Evolutionary conservation across 2,329 filamentous ascomycete genomes (phyloP).

Genomic region (Penicillium sp.): DNA sequence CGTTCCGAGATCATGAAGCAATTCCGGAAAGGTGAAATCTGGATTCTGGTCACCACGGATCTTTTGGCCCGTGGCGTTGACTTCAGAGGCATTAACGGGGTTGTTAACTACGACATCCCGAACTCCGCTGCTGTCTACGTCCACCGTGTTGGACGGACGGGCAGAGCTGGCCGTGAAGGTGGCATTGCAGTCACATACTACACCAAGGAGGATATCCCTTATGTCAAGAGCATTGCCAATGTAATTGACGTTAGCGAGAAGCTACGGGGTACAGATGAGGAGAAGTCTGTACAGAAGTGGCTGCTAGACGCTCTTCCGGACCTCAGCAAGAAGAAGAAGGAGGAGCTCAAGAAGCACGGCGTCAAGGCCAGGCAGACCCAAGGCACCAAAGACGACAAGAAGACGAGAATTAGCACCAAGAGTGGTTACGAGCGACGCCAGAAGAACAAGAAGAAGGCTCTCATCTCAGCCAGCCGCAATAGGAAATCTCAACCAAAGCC

Average conservation of each 20-base stretch:
- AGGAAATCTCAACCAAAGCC: no score
- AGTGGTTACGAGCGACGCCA: constrained; percentile 42
- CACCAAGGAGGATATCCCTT: constrained; percentile 86
- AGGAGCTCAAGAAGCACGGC: constrained; percentile 70
- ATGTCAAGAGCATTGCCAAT: constrained; percentile 83
- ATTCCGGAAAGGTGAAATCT: constrained; percentile 85
- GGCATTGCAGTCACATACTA: constrained; percentile 90
- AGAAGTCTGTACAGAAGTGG: constrained; percentile 66
- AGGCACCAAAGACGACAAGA: constrained; percentile 38
- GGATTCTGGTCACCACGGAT: constrained; percentile 94
- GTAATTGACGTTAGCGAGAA: constrained; percentile 78
- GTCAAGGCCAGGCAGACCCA: constrained; percentile 60
- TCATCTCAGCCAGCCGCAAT: constrained; percentile 35
- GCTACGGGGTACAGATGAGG: constrained; percentile 45
- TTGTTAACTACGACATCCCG: constrained; percentile 95
- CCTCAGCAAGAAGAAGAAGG: constrained; percentile 72
- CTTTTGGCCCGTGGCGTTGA: constrained; percentile 85
- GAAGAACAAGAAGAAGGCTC: constrained; percentile 41
- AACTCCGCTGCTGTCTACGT: constrained; percentile 84
- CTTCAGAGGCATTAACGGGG: constrained; percentile 87
- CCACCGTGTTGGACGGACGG: constrained; percentile 84
- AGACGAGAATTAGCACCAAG: constrained; percentile 59
- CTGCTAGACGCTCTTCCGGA: constrained; percentile 77
- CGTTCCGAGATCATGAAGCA: constrained; percentile 75
- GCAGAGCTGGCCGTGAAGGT: constrained; percentile 74